Percentiles rank a stretch among this genome's conserved stretches.
Evolutionary conservation across 192 early-diverging fungal genomes (phyloP).

Genomic region (Coemansia sp.): DNA sequence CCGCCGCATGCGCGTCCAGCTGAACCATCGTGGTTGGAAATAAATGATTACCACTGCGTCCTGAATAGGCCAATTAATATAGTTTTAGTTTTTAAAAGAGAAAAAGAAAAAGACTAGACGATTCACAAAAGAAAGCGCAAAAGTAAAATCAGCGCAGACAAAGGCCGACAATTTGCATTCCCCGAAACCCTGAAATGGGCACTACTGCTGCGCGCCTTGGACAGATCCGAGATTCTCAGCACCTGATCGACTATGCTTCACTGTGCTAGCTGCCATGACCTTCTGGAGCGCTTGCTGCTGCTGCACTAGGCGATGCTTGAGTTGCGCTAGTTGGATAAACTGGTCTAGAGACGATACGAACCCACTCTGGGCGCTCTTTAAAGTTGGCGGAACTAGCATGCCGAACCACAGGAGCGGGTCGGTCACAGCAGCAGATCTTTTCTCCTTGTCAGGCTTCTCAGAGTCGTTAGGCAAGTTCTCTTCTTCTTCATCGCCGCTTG

Average conservation of each 20-base stretch:
- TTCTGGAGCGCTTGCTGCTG: not conserved
- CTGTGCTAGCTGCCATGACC: not conserved
- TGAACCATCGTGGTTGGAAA: not conserved
- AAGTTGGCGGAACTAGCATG: constrained; percentile 47
- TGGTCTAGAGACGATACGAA: constrained; percentile 28
- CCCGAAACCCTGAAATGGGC: not conserved
- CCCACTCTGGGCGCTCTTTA: constrained; percentile 42
- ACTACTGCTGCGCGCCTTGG: not conserved
- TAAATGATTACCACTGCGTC: not conserved
- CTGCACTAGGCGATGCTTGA: constrained; percentile 5
- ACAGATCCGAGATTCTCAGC: not conserved
- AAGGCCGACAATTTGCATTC: not conserved
- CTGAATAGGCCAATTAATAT: not conserved
- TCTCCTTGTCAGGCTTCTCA: not conserved
- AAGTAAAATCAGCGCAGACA: constrained; percentile 1
- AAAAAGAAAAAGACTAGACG: not conserved
- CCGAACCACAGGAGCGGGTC: constrained; percentile 54
- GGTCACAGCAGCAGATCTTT: not conserved
- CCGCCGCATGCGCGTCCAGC: constrained; percentile 27
- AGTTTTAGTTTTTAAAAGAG: not conserved
- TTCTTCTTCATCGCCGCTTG: not conserved
- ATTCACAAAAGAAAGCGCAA: not conserved
- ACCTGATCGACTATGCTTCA: not conserved
- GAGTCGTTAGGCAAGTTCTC: not conserved
- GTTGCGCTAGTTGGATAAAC: constrained; percentile 32